Conservation (phyloP, 805 yeast genomes). For the Millerago galiae region DNA sequence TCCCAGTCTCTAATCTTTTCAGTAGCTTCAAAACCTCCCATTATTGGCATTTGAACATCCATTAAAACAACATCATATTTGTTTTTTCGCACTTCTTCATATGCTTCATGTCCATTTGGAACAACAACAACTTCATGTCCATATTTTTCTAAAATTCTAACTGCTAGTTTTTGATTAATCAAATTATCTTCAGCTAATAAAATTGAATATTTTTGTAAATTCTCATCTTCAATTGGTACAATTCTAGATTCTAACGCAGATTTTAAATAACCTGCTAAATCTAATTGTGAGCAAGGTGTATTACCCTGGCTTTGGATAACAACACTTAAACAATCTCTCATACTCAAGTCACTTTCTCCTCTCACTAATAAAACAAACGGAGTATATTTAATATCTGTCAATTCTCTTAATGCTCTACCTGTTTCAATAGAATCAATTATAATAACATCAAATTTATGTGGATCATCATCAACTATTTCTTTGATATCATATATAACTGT, state of each 20-base stretch:
- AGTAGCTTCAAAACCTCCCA: slow-evolving; percentile 94
- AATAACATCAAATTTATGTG: slow-evolving; percentile 67
- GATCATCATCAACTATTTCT: slow-evolving; percentile 47
- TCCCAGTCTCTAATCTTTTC: slow-evolving; percentile 86
- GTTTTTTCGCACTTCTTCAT: slow-evolving; percentile 62
- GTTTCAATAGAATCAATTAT: slow-evolving; percentile 75
- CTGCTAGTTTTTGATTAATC: slow-evolving; percentile 84
- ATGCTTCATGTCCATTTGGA: slow-evolving; percentile 79
- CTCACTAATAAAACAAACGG: slow-evolving; percentile 78
- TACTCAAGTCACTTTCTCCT: slow-evolving; percentile 67
- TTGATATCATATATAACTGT: slow-evolving; percentile 48
- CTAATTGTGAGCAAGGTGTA: slow-evolving; percentile 78
- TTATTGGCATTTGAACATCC: slow-evolving; percentile 95
- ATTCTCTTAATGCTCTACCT: slow-evolving; percentile 59
- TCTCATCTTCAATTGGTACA: slow-evolving; percentile 74
- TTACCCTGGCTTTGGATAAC: slow-evolving; percentile 87
- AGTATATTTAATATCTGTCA: slow-evolving; percentile 76
- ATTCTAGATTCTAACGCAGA: slow-evolving; percentile 83
- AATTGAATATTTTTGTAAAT: slow-evolving; percentile 66
- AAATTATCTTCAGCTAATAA: slow-evolving; percentile 82
- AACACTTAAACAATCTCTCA: slow-evolving; percentile 75
- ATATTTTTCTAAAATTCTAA: slow-evolving; percentile 75
- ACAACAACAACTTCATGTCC: slow-evolving; percentile 82
- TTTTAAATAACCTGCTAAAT: slow-evolving; percentile 73
- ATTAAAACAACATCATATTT: slow-evolving; percentile 76